Evolutionary conservation across 495 filamentous ascomycete species (phyloP), one percentile per base, ranked within the genome.

Genomic region (Aspergillus ostianus): DNA sequence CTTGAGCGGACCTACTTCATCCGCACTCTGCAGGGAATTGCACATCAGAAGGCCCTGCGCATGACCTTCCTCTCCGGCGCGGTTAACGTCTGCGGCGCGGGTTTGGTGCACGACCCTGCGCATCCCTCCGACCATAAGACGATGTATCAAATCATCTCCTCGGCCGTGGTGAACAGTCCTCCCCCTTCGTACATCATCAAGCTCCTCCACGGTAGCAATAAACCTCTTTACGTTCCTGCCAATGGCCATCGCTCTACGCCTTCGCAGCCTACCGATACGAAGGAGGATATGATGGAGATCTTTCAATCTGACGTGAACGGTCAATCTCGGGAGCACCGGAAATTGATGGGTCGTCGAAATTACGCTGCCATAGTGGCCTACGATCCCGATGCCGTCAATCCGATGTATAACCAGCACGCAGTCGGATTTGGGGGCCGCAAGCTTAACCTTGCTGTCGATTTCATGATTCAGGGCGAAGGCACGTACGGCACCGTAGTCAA

Each of bases 221-320:
- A 93, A 69, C 82, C 88, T 7, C 84, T 97, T 30, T 98, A 97
- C 70, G 76, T 98, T 30, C 95, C 94, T 2, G 81, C 82, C 48
- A 98, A 98, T 73, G 95, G 95, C 19, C 89, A 95, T 70, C 88
- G 90, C 61, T 89, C 85, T 19, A 78, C 78, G 2, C 53, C 71
- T 0, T 67, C 66, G 19, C 70, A 75, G 23, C 77, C 78, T 0
- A 75, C 74, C 21, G 94, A 98, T 69, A 98, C 94, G 44, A 98
- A 98, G 72, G 94, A 98, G 73, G 94, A 98, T 70, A 98, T 98
- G 94, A 92, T 98, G 87, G 94, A 98, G 77, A 91, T 98, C 63
- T 98, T 98, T 82, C 88, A 93, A 70, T 87, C 82, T 8, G 94
- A 98, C 65, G 90, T 93, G 18, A 89, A 84, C 53, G 93, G 95